Evolutionary conservation across 2,329 filamentous ascomycete species (phyloP).

Genomic region (Diaporthe sp.): DNA sequence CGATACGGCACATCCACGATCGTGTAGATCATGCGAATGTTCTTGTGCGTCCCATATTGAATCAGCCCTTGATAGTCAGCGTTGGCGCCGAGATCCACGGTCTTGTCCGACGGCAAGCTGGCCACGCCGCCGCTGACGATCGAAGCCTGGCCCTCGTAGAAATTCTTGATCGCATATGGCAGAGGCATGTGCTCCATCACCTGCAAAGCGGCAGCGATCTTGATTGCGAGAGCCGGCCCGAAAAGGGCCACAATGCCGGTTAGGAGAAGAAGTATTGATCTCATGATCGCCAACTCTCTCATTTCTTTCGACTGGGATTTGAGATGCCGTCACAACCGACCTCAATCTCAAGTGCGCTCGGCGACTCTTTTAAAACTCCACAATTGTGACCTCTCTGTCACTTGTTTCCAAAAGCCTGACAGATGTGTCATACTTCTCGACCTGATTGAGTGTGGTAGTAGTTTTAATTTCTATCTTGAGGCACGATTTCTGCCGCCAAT

Average conservation of each 20-base stretch:
- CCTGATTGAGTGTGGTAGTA: neutral
- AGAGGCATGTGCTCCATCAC: neutral
- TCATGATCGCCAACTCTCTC: neutral
- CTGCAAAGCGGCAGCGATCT: neutral
- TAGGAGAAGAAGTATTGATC: neutral
- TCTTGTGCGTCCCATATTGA: neutral
- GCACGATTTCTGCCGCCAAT: neutral
- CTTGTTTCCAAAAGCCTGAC: neutral
- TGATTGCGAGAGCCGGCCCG: neutral
- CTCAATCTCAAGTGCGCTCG: neutral
- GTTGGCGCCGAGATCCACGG: conserved; percentile 7
- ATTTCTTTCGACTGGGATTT: neutral
- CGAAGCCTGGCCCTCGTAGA: conserved; percentile 12
- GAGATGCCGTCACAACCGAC: neutral
- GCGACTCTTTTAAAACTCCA: neutral
- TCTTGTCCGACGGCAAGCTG: conserved; percentile 6
- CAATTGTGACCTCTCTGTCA: neutral
- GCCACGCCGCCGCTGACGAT: conserved; percentile 13
- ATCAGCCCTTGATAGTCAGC: neutral
- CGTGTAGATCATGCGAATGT: conserved; percentile 3
- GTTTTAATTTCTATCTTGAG: neutral
- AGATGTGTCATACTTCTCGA: neutral
- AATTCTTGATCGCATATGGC: conserved; percentile 14
- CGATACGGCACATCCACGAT: conserved; percentile 8
- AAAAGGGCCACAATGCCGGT: neutral